Evolutionary conservation across 2,329 filamentous ascomycete species (phyloP), one percentile per base, ranked within the genome.

Genomic region (Lithohypha guttulata): DNA sequence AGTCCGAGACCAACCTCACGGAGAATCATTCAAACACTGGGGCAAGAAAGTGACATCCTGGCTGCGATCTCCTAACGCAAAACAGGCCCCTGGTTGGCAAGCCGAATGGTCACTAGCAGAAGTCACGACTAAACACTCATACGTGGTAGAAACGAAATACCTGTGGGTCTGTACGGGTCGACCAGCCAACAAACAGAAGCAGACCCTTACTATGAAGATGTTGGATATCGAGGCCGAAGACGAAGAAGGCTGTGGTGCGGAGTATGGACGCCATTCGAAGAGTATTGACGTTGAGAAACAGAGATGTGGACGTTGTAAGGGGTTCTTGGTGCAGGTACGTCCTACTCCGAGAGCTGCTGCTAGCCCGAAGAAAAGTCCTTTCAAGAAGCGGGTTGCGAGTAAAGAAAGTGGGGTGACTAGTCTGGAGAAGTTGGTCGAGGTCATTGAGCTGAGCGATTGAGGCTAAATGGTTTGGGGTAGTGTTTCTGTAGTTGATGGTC

Each of bases 121-220:
- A 22, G 84, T 96, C 14, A 94, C 86, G 1, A 95, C 87, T 0
- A 93, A 84, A 55, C 89, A 98, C 60, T 73, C 68, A 21, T 98
- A 95, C 58, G 73, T 79, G 34, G 96, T 96, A 53, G 81, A 87
- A 51, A 94, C 84, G 65, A 93, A 89, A 63, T 98, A 89, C 56
- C 63, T 87, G 14, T 96, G 91, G 89, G 66, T 72, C 28, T 96
- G 89, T 56, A 63, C 32, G 14, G 51, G 51, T 3, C 30, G 43
- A 13, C 21, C 29, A 7, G 20, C 20, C 10, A 27, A 21, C 7
- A 29, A 6, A 19, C 19, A 31, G 15, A 21, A 22, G 26, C 42
- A 48, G 8, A 31, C 17, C 17, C 51, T 13, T 63, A 55, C 33
- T 6, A 36, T 33, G 17, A 40, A 37, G 10, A 44, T 41, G 39